A percentile compares a stretch with the other conserved stretches of the same genome.
Evolutionary conservation across 495 filamentous ascomycete species (phyloP).

Genomic region (Rhizodiscina lignyota): DNA sequence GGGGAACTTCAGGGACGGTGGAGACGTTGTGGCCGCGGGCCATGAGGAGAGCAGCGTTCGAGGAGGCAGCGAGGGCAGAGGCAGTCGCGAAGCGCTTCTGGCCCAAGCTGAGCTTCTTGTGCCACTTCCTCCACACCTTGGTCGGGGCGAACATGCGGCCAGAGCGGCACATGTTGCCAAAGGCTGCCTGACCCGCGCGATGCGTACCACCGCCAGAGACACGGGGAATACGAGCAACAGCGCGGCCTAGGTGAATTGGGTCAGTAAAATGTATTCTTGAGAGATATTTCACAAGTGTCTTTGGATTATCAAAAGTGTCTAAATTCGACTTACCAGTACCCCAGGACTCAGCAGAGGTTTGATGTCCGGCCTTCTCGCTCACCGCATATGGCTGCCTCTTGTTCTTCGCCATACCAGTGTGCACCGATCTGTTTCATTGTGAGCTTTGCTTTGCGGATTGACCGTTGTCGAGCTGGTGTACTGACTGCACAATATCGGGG

Average conservation of each 20-base stretch:
- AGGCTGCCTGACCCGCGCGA: conserved; percentile 98
- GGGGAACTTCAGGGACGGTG: conserved; percentile 85
- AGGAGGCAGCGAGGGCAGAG: conserved; percentile 91
- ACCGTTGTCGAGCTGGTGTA: too few species aligned
- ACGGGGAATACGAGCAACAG: conserved; percentile 99
- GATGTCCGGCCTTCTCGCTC: conserved; percentile 99
- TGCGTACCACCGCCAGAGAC: conserved; percentile 99
- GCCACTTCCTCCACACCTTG: conserved; percentile 99
- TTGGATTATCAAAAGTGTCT: conserved; percentile 3
- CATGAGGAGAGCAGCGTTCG: conserved; percentile 80
- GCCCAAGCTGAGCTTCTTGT: conserved; percentile 97
- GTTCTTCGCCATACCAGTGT: conserved; percentile 99
- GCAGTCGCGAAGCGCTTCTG: conserved; percentile 97
- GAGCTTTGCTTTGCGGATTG: too few species aligned
- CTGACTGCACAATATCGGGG: conserved; percentile 96
- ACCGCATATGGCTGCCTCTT: conserved; percentile 98
- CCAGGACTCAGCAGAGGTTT: conserved; percentile 99
- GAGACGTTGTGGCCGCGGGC: conserved; percentile 93
- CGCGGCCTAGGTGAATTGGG: conserved; percentile 52
- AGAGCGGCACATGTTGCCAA: conserved; percentile 99
- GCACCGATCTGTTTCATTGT: conserved; percentile 52
- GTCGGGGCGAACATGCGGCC: conserved; percentile 99
- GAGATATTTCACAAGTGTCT: too few species aligned
- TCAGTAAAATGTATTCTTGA: too few species aligned
- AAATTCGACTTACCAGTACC: conserved; percentile 74